Conservation (phyloP, 306 rosid species). For the Cicer judaicum region DNA sequence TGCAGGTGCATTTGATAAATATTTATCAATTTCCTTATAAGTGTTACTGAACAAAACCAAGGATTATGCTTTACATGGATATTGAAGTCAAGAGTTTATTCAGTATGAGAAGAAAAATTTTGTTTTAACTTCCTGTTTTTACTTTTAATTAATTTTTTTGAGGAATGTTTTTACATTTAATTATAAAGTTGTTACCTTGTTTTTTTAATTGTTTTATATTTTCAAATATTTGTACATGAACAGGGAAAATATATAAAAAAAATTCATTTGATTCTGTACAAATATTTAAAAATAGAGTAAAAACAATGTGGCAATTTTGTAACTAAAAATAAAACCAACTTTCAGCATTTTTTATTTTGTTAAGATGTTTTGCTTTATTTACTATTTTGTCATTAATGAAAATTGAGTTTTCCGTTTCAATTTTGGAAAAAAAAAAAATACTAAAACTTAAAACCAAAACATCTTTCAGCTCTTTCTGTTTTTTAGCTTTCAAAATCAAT, state of each 20-base stretch:
- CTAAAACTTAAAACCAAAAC: too few relatives aligned
- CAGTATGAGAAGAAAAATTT: not conserved
- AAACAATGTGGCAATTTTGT: not conserved
- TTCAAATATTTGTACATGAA: not conserved
- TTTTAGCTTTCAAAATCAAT: too few relatives aligned
- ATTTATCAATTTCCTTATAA: not conserved
- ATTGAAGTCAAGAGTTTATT: not conserved
- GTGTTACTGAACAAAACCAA: slow-evolving; percentile 9
- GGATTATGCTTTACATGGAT: not conserved
- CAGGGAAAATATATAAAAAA: not conserved
- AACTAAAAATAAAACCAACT: not conserved
- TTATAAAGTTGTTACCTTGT: not conserved
- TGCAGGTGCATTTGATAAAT: not conserved
- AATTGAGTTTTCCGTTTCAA: too few relatives aligned
- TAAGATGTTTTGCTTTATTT: too few relatives aligned
- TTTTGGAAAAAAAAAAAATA: too few relatives aligned
- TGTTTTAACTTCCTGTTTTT: not conserved
- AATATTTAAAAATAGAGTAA: not conserved
- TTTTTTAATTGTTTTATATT: not conserved
- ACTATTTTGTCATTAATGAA: too few relatives aligned
- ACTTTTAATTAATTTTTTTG: not conserved
- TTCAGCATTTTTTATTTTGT: too few relatives aligned
- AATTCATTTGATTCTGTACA: not conserved
- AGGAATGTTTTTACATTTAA: not conserved
- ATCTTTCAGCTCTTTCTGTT: too few relatives aligned